phyloP scores from a whole-genome alignment of 2,329 filamentous ascomycete genomes.

The Gremmenia infestans region DNA sequence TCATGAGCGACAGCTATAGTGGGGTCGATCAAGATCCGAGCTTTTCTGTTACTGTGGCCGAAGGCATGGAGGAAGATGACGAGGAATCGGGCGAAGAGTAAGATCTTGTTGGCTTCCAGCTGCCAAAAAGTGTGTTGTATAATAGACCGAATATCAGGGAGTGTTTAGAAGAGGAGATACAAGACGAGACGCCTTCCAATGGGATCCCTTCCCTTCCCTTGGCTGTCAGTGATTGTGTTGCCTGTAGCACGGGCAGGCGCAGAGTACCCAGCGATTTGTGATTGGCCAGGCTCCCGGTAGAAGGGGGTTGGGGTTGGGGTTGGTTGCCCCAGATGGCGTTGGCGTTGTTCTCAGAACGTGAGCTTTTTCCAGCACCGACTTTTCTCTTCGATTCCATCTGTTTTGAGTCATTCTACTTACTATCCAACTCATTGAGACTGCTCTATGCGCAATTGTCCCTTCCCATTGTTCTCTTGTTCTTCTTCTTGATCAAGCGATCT shows the following conservation, averaged over 20 bases:
- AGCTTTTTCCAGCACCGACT: neutral
- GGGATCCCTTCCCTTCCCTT: constrained; percentile 19
- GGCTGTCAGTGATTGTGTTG: constrained; percentile 27
- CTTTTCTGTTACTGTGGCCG: constrained; percentile 79
- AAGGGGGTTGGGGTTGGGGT: constrained; percentile 4
- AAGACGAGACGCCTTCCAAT: constrained; percentile 16
- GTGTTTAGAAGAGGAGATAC: constrained; percentile 20
- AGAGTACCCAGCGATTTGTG: constrained; percentile 12
- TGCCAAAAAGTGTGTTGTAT: constrained; percentile 27
- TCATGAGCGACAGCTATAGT: constrained; percentile 97
- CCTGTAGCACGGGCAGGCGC: constrained; percentile 21
- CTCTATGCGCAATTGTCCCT: no score
- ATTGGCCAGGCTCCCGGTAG: constrained; percentile 18
- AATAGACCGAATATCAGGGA: constrained; percentile 28
- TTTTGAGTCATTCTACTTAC: constrained; percentile 3
- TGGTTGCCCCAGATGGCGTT: constrained; percentile 4
- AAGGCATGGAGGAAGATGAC: constrained; percentile 92
- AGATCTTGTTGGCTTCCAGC: constrained; percentile 15
- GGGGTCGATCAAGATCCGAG: constrained; percentile 94
- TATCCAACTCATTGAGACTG: neutral
- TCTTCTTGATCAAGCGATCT: neutral
- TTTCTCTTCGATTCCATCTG: neutral
- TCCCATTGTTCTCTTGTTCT: no score
- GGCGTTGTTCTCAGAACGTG: constrained; percentile 22
- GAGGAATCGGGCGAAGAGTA: constrained; percentile 61